Evolutionary conservation across 108 stramenopile genomes (phyloP).

Genomic region (Licmophora abbreviata): DNA sequence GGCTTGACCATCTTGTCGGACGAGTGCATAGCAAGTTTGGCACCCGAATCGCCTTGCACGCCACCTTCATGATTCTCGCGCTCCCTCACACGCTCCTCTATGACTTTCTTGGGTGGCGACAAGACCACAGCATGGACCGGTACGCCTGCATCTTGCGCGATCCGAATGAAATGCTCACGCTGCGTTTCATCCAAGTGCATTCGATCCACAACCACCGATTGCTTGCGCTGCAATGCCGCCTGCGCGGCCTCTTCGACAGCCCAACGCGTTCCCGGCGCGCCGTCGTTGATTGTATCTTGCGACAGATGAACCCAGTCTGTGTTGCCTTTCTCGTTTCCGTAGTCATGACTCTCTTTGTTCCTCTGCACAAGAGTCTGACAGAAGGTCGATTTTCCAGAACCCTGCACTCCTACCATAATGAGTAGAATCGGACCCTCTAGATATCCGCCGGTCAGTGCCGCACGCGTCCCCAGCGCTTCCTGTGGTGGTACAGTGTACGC

Average conservation of each 20-base stretch:
- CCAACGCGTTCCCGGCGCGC: constrained; percentile 64
- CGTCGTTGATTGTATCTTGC: constrained; percentile 79
- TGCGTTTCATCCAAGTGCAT: constrained; percentile 71
- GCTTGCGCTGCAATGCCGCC: constrained; percentile 23
- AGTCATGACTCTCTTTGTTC: not conserved
- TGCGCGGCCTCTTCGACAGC: constrained; percentile 45
- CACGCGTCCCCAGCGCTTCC: constrained; percentile 28
- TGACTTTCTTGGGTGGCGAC: constrained; percentile 34
- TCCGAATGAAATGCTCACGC: constrained; percentile 33
- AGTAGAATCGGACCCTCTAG: constrained; percentile 45
- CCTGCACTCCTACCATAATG: constrained; percentile 63
- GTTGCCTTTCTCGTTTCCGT: not conserved
- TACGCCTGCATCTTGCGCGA: constrained; percentile 28
- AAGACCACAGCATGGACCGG: constrained; percentile 57
- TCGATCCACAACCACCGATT: constrained; percentile 66
- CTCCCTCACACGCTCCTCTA: constrained; percentile 39
- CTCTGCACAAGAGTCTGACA: constrained; percentile 23
- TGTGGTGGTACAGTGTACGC: constrained; percentile 10
- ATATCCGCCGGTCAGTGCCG: constrained; percentile 52
- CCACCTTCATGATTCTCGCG: constrained; percentile 71
- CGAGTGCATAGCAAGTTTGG: constrained; percentile 34
- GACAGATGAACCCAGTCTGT: constrained; percentile 51
- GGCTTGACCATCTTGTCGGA: constrained; percentile 35
- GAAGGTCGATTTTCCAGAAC: constrained; percentile 69
- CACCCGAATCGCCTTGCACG: constrained; percentile 60